These are phyloP conservation scores for Epichloe typhina DNA, from an alignment of 2,329 filamentous ascomycete species.

Conservation along the genomic window DNA sequence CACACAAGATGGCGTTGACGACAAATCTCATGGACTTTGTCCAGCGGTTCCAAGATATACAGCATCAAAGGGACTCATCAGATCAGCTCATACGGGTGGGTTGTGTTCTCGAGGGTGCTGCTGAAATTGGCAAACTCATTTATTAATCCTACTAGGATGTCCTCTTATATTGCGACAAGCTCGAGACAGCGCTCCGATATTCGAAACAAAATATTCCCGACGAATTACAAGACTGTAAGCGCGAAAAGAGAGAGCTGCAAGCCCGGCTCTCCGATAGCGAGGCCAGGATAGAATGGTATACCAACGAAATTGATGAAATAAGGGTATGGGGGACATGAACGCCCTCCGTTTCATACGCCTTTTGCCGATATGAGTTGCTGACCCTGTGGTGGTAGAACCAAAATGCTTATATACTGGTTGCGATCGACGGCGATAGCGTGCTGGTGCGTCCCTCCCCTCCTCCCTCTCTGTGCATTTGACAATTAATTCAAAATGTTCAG, in stretches of 20 bases:
- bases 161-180: slow-evolving; percentile 21
- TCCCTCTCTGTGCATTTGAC: not conserved
- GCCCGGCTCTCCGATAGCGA: slow-evolving; percentile 30
- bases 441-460: slow-evolving; percentile 27
- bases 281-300: slow-evolving; percentile 19
- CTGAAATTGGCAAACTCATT: not conserved
- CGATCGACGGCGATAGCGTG: slow-evolving; percentile 51
- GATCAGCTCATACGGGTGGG: slow-evolving; percentile 34
- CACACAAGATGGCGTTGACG: slow-evolving; percentile 12
- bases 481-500: not conserved
- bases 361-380: not conserved
- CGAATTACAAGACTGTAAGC: slow-evolving; percentile 28
- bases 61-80: slow-evolving; percentile 25
- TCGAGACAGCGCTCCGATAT: slow-evolving; percentile 28
- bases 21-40: slow-evolving; percentile 31
- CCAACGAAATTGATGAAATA: slow-evolving; percentile 27
- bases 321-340: slow-evolving; percentile 25
- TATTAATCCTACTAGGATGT: slow-evolving; percentile 14
- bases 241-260: slow-evolving; percentile 41
- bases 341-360: not conserved
- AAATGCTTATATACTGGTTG: slow-evolving; percentile 46
- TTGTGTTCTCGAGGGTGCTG: not conserved
- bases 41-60: slow-evolving; percentile 31
- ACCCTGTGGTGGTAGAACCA: slow-evolving; percentile 24
- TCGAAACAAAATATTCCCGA: slow-evolving; percentile 31